Evolutionary conservation across 2,329 filamentous ascomycete species (phyloP).

Genomic region (Diaporthe amygdali): DNA sequence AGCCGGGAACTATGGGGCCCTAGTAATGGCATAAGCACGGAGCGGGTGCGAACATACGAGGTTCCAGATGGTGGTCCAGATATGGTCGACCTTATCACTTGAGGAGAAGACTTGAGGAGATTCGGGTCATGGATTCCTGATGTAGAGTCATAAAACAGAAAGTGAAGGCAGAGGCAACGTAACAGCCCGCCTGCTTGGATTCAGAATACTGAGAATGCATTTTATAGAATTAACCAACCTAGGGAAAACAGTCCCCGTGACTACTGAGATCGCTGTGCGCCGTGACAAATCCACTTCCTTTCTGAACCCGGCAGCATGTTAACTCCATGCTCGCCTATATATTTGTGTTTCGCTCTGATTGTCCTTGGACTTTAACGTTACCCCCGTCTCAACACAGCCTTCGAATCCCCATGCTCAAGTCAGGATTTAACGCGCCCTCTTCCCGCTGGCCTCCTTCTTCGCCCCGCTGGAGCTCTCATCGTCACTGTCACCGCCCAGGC

Average conservation of each 20-base stretch:
- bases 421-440: background rate
- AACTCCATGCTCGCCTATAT: background rate
- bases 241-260: background rate
- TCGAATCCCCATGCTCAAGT: background rate
- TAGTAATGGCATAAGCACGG: background rate
- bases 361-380: background rate
- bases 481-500: constrained; percentile 62
- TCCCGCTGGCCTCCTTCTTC: constrained; percentile 32
- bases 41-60: background rate
- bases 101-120: background rate
- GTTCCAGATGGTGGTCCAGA: background rate
- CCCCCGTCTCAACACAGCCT: background rate
- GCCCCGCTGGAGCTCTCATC: constrained; percentile 45
- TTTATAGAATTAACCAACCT: background rate
- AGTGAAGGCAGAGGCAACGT: background rate
- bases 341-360: background rate
- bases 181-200: background rate
- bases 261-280: constrained; percentile 3
- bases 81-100: background rate
- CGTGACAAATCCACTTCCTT: background rate
- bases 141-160: background rate
- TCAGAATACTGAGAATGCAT: background rate
- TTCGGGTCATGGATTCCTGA: background rate
- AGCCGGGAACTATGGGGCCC: background rate
- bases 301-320: background rate